Evolutionary conservation across 2,329 filamentous ascomycete genomes (phyloP).

Genomic region (Beauveria sp.): DNA sequence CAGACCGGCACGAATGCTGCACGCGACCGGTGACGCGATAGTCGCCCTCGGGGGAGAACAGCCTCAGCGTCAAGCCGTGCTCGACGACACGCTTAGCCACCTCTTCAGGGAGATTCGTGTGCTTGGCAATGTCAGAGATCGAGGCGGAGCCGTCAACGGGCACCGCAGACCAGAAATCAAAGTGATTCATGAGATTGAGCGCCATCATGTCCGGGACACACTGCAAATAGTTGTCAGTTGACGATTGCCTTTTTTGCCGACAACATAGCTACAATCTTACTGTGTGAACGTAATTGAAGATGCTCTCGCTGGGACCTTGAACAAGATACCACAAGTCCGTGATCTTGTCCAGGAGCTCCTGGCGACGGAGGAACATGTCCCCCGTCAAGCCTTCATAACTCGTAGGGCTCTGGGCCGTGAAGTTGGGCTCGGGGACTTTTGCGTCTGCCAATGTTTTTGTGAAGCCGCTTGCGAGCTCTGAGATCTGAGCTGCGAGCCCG

Average conservation of each 20-base stretch:
- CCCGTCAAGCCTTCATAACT: conserved; percentile 33
- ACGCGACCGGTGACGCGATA: conserved; percentile 20
- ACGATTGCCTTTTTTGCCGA: too few relatives aligned
- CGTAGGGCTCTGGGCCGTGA: conserved; percentile 35
- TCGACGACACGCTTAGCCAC: conserved; percentile 31
- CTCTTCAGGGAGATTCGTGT: conserved; percentile 29
- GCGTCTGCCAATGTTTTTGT: conserved; percentile 33
- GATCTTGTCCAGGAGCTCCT: conserved; percentile 36
- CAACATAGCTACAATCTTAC: conserved; percentile 18
- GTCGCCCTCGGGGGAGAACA: conserved; percentile 24
- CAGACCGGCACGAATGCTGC: conserved; percentile 30
- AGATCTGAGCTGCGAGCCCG: conserved; percentile 36
- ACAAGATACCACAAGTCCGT: conserved; percentile 39
- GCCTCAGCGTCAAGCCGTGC: conserved; percentile 30
- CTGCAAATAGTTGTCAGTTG: conserved; percentile 20
- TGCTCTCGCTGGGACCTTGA: conserved; percentile 41
- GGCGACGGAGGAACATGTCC: conserved; percentile 36
- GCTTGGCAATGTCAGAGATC: conserved; percentile 31
- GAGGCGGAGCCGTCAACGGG: conserved; percentile 38
- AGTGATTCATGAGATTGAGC: conserved; percentile 42
- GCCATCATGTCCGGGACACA: conserved; percentile 35
- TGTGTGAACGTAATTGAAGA: conserved; percentile 37
- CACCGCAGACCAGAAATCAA: conserved; percentile 45
- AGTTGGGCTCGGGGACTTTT: conserved; percentile 33
- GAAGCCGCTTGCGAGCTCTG: conserved; percentile 34